Evolutionary conservation across 164 flowering plant species (phyloP).

Genomic region (Buxus sempervirens): DNA sequence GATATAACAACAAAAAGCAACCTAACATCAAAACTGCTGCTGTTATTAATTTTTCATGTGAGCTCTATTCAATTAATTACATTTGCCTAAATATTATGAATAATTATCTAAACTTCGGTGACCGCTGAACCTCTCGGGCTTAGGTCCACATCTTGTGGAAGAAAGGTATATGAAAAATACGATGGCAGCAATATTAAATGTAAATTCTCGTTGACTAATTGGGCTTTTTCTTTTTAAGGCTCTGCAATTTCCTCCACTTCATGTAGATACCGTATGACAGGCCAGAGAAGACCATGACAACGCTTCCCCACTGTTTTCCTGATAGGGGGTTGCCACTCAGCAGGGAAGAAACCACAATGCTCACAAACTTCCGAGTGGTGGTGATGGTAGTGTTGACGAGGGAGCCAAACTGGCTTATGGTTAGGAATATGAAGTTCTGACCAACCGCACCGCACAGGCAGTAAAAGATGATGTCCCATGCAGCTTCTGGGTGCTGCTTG

Average conservation of each 20-base stretch:
- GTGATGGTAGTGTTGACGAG: constrained; percentile 96
- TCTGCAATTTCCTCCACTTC: constrained; percentile 85
- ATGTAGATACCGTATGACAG: constrained; percentile 89
- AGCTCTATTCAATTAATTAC: constrained; percentile 11
- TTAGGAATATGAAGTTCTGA: constrained; percentile 94
- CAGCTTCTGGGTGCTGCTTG: constrained; percentile 90
- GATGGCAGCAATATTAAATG: constrained; percentile 9
- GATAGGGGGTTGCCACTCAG: constrained; percentile 96
- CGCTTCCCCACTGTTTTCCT: constrained; percentile 84
- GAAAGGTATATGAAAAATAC: constrained; percentile 6
- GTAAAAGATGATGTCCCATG: constrained; percentile 88
- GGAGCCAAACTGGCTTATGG: constrained; percentile 93
- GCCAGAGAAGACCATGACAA: constrained; percentile 87
- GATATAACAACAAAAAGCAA: background rate
- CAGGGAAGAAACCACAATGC: constrained; percentile 92
- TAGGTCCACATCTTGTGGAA: constrained; percentile 3
- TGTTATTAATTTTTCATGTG: background rate
- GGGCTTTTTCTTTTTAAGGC: constrained; percentile 56
- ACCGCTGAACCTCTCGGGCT: constrained; percentile 12
- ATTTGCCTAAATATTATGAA: background rate
- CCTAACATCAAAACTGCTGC: constrained; percentile 10
- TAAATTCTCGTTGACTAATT: constrained; percentile 24
- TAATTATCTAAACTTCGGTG: constrained; percentile 9
- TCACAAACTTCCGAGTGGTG: constrained; percentile 94
- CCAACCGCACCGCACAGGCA: constrained; percentile 98